Conservation (phyloP, 768 basidiomycete genomes). For the Lactifluus rugatus region DNA sequence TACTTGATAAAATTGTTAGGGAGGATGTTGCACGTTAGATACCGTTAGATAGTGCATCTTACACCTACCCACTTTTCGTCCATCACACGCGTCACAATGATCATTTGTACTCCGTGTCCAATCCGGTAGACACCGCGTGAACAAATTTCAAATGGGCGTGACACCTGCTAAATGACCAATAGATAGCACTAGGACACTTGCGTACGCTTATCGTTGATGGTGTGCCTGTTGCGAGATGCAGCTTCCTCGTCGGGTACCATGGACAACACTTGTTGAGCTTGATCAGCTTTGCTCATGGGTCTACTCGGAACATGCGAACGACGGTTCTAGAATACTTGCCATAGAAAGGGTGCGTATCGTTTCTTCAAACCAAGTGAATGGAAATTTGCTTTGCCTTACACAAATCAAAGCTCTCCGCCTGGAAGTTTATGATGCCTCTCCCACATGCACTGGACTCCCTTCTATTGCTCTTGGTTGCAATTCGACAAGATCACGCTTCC, state of each 20-base stretch:
- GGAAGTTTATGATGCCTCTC: slow-evolving; percentile 64
- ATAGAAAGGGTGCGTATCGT: slow-evolving; percentile 48
- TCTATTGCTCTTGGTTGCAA: slow-evolving; percentile 49
- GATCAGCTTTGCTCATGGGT: slow-evolving; percentile 72
- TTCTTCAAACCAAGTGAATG: neutral
- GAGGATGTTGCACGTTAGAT: neutral
- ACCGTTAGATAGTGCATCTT: too few species aligned
- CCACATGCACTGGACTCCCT: slow-evolving; percentile 76
- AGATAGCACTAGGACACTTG: too few species aligned
- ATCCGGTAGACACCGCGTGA: too few species aligned
- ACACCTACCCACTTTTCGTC: too few species aligned
- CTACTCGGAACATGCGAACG: slow-evolving; percentile 52
- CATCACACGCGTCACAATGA: too few species aligned
- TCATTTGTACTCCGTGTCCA: too few species aligned
- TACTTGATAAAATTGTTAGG: neutral
- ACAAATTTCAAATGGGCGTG: too few species aligned
- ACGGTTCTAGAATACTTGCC: slow-evolving; percentile 45
- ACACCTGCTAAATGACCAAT: too few species aligned
- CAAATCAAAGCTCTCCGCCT: slow-evolving; percentile 55
- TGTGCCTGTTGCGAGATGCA: too few species aligned
- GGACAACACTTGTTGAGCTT: slow-evolving; percentile 58
- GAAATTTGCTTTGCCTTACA: neutral
- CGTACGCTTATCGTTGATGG: too few species aligned
- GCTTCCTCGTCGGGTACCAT: slow-evolving; percentile 73
- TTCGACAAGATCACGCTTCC: slow-evolving; percentile 41